phyloP scores from a whole-genome alignment of 163 green algal genomes.

The Chlorella variabilis region DNA sequence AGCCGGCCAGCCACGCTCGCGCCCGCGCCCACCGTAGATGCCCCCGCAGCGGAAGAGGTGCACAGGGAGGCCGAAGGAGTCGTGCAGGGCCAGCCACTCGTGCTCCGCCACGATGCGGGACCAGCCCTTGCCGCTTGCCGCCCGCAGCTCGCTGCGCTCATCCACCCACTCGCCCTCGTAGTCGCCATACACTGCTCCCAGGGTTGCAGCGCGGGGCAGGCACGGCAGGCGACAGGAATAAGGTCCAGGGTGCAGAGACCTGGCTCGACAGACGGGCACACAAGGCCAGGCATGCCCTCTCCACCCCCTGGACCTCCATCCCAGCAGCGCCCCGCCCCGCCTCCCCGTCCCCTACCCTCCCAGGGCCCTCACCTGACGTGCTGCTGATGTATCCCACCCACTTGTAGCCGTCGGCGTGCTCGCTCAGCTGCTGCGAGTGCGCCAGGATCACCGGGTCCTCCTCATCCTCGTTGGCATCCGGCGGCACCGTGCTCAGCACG shows the following conservation, averaged over 20 bases:
- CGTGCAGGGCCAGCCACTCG: constrained; percentile 57
- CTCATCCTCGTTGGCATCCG: constrained; percentile 16
- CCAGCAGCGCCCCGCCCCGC: background rate
- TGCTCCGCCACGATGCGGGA: constrained; percentile 54
- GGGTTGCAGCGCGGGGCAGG: no score
- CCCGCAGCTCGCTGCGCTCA: constrained; percentile 57
- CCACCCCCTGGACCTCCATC: background rate
- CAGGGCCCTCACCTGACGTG: constrained; percentile 46
- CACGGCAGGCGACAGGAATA: no score
- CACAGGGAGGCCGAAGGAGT: constrained; percentile 40
- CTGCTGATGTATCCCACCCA: constrained; percentile 82
- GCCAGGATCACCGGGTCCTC: constrained; percentile 50
- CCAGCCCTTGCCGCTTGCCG: constrained; percentile 27
- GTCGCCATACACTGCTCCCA: constrained; percentile 77
- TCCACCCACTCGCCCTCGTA: constrained; percentile 68
- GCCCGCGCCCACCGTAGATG: constrained; percentile 70
- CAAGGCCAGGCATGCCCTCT: no score
- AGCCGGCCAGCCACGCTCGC: no score
- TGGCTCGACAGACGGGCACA: no score
- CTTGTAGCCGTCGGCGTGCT: background rate
- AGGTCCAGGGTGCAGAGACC: no score
- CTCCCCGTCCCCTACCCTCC: no score
- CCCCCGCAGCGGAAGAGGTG: constrained; percentile 71
- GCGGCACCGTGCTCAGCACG: constrained; percentile 59
- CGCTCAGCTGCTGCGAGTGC: constrained; percentile 27